These are phyloP conservation scores for Brasilioporus rufonigricans DNA, from an alignment of 768 basidiomycete species.

Conservation along the genomic window DNA sequence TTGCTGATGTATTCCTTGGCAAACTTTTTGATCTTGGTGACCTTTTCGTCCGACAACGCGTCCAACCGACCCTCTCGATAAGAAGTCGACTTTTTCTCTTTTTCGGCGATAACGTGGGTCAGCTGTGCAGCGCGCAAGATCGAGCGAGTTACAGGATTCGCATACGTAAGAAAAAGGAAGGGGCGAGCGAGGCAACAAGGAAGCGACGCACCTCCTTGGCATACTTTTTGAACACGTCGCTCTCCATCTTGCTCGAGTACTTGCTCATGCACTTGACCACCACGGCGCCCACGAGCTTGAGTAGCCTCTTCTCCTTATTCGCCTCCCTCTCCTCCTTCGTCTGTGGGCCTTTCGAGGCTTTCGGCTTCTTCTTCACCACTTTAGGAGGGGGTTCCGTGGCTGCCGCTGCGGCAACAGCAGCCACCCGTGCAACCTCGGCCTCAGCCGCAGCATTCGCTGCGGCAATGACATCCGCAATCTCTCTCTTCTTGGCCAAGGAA, in stretches of 20 bases:
- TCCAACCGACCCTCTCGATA: slow-evolving; percentile 77
- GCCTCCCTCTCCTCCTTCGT: slow-evolving; percentile 61
- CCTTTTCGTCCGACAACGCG: slow-evolving; percentile 81
- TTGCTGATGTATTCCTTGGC: slow-evolving; percentile 89
- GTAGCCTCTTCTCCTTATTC: slow-evolving; percentile 76
- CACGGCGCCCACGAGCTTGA: slow-evolving; percentile 81
- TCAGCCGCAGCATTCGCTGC: slow-evolving; percentile 36
- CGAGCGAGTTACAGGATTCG: background rate
- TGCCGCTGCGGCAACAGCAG: slow-evolving; percentile 23
- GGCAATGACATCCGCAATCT: slow-evolving; percentile 42
- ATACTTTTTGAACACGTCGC: slow-evolving; percentile 89
- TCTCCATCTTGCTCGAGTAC: slow-evolving; percentile 69
- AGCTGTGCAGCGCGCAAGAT: slow-evolving; percentile 46
- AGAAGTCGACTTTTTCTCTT: slow-evolving; percentile 88
- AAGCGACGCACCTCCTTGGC: slow-evolving; percentile 78
- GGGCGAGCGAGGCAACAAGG: background rate
- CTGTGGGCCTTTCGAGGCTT: slow-evolving; percentile 37
- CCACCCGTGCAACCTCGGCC: slow-evolving; percentile 32
- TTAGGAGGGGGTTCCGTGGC: slow-evolving; percentile 11
- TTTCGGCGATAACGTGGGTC: slow-evolving; percentile 83
- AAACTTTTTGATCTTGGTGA: slow-evolving; percentile 87
- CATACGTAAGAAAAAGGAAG: slow-evolving; percentile 1
- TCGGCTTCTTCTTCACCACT: slow-evolving; percentile 27
- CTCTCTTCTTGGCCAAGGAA: slow-evolving; percentile 16
- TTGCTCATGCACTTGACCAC: slow-evolving; percentile 95